A percentile compares a stretch with the other conserved stretches of the same genome.
These are phyloP conservation scores for Ustilago crameri DNA, from an alignment of 1,284 basidiomycete genomes.

Conservation along the genomic window DNA sequence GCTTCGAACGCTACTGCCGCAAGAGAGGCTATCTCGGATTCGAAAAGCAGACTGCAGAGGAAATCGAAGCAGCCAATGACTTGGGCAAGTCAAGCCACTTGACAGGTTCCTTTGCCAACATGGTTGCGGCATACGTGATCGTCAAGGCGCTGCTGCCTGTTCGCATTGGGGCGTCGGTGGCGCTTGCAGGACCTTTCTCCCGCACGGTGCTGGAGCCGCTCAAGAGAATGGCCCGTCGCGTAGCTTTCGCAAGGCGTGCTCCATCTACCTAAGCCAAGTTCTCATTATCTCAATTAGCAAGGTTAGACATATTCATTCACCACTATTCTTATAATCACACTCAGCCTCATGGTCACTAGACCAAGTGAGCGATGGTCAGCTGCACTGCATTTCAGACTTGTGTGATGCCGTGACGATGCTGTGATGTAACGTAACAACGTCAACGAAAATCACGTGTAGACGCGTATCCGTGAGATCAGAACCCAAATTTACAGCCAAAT, in stretches of 20 bases:
- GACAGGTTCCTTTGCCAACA: slow-evolving; percentile 61
- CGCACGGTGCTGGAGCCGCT: slow-evolving; percentile 76
- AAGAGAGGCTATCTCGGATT: slow-evolving; percentile 85
- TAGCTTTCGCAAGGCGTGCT: not conserved
- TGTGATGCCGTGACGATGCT: too few relatives aligned
- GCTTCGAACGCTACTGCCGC: slow-evolving; percentile 78
- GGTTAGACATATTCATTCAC: too few relatives aligned
- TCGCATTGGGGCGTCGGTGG: slow-evolving; percentile 80
- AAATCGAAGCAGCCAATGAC: slow-evolving; percentile 36
- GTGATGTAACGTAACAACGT: slow-evolving; percentile 26
- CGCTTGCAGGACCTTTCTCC: slow-evolving; percentile 80
- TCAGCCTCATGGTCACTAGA: not conserved
- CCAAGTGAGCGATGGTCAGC: too few relatives aligned
- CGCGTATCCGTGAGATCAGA: slow-evolving; percentile 9
- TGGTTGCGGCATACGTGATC: slow-evolving; percentile 81
- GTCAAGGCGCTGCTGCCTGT: slow-evolving; percentile 85
- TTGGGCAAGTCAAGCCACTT: slow-evolving; percentile 71
- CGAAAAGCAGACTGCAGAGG: slow-evolving; percentile 71
- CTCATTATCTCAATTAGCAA: too few relatives aligned
- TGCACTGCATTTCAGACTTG: not conserved
- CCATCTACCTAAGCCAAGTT: not conserved
- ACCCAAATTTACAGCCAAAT: too few relatives aligned
- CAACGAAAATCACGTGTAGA: slow-evolving; percentile 22
- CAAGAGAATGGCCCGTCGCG: slow-evolving; percentile 20
- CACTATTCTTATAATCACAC: too few relatives aligned